Evolutionary conservation across 2,329 filamentous ascomycete genomes (phyloP).

Genomic region (Pseudogymnoascus sp.): DNA sequence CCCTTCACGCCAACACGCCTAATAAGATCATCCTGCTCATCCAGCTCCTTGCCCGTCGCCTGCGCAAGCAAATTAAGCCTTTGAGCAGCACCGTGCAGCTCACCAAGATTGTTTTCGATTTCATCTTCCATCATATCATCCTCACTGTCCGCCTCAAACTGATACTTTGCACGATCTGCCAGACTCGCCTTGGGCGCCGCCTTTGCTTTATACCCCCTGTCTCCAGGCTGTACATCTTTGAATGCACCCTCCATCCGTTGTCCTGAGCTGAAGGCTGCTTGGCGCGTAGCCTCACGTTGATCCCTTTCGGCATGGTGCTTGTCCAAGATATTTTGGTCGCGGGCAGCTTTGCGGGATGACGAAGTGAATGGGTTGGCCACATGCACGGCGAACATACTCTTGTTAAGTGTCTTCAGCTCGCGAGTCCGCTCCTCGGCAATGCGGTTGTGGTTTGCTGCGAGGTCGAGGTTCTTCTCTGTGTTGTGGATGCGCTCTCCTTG

Average conservation of each 20-base stretch:
- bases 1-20: conserved; percentile 74
- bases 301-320: conserved; percentile 60
- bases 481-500: conserved; percentile 78
- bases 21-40: conserved; percentile 70
- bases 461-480: conserved; percentile 74
- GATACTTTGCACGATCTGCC: conserved; percentile 63
- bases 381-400: conserved; percentile 84
- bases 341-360: conserved; percentile 52
- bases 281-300: conserved; percentile 55
- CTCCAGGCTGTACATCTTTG: conserved; percentile 33
- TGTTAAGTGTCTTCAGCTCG: conserved; percentile 77
- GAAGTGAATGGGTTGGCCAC: conserved; percentile 72
- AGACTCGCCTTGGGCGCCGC: conserved; percentile 32
- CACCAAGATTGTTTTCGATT: conserved; percentile 58
- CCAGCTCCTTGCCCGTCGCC: conserved; percentile 68
- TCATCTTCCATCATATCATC: conserved; percentile 55
- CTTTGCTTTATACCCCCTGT: conserved; percentile 24
- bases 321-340: conserved; percentile 62
- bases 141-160: conserved; percentile 54
- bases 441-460: conserved; percentile 67
- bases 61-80: conserved; percentile 66
- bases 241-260: conserved; percentile 48
- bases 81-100: conserved; percentile 53
- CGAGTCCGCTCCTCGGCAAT: conserved; percentile 71
- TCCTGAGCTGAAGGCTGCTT: conserved; percentile 44